Evolutionary conservation across 257 asterid species (phyloP), one percentile per base, ranked within the genome.

Genomic region (Solanum medicagineum): DNA sequence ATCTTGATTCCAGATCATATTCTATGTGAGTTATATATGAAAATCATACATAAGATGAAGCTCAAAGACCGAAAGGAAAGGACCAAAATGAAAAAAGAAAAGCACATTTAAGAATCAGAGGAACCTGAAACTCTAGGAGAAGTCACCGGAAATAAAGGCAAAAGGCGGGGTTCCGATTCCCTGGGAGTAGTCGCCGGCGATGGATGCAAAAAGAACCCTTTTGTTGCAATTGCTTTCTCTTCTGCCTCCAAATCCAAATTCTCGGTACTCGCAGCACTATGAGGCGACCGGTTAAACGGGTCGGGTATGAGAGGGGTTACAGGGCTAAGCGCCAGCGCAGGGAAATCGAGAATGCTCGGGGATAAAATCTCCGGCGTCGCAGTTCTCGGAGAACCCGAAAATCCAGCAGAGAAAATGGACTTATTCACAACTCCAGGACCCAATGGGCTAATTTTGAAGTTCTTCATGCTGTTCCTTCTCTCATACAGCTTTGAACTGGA

Each of bases 241-340:
- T 94, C 98, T 10, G 97, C 98, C 87, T 80, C 90, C 84, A 54
- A 62, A 85, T 93, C 90, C 92, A 94, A 51, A 80, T 74, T 90
- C 42, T 83, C 86, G 16, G 68, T 75, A 55, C 81, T 86, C 59
- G 68, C 81, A 54, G 65, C 86, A 26, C 86, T 86, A 44, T 83
- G 86, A 0, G 87, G 89, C 20, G 84, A 83, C 47, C 98, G 90
- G 85, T 90, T 90, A 24, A 94, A 93, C 87, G 96, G 98, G 95
- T 96, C 98, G 85, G 90, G 97, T 83, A 93, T 91, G 32, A 94
- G 95, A 0, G 98, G 99, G 15, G 98, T 96, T 10, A 94, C 97
- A n/a, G 99, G 98, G 91, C 99, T 94, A 85, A 96, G 95, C 4
- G 68, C 94, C 62, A 94, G 83, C 6, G 98, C 94, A 10, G 98